These are phyloP conservation scores for Fagopyrum tataricum DNA, from an alignment of 148 eudicot genomes.

Conservation along the genomic window DNA sequence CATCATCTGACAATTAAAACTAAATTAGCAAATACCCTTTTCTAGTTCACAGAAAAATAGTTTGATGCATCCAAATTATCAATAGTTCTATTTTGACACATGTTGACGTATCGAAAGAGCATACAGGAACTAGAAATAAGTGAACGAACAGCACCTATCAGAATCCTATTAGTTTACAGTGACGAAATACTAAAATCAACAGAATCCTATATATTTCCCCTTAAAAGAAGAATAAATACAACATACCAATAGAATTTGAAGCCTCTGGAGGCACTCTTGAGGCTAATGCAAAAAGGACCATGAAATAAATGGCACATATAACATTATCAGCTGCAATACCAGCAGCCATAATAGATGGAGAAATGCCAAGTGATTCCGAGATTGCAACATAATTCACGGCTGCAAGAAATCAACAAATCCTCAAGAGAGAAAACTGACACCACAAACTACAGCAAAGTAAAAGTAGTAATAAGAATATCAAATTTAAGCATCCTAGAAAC, in stretches of 20 bases:
- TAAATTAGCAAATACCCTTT: not conserved
- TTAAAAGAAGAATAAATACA: too few relatives aligned
- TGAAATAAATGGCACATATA: conserved; percentile 72
- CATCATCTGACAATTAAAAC: conserved; percentile 27
- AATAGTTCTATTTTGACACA: too few relatives aligned
- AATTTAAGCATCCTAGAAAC: not conserved
- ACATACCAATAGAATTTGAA: conserved; percentile 40
- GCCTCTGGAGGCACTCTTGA: conserved; percentile 58
- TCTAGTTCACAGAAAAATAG: too few relatives aligned
- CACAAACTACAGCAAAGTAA: not conserved
- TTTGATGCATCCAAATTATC: too few relatives aligned
- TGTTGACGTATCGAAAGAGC: too few relatives aligned
- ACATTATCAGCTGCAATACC: conserved; percentile 96
- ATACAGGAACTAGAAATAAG: not conserved
- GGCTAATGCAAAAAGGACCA: conserved; percentile 66
- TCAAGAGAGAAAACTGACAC: not conserved
- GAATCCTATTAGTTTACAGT: not conserved
- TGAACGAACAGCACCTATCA: not conserved
- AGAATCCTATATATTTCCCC: not conserved
- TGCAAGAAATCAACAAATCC: conserved; percentile 18
- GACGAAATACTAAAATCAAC: not conserved
- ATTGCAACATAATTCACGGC: conserved; percentile 86
- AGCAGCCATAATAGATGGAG: conserved; percentile 79
- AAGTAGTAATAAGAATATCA: not conserved
- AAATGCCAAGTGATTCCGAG: conserved; percentile 56